Base-by-base conservation (phyloP, 306 rosid genomes). In the Cicer judaicum region DNA sequence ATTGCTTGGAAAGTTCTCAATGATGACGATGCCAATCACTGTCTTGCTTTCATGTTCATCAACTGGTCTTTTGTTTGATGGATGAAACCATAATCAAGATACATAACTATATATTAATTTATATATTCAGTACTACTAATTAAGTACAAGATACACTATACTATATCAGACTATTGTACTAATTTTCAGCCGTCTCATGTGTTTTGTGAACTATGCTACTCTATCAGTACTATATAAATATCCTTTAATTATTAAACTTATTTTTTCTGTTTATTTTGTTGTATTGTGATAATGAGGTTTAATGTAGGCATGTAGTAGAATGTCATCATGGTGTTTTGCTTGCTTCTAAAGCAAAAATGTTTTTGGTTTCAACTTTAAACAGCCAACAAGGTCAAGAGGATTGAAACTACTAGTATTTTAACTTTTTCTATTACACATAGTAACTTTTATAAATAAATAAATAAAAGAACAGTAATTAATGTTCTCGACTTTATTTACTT, bases 1-100 rank as follows among this genome's bases (percentile, higher is more conserved):
- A 68, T 90, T 21, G 94, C 97, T 1, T 95, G 99, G 99, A 95
- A 95, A 85, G 98, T 95, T 75, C 88, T 92, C 0, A 81, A 86
- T 34, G 98, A 95, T 6, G 97, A 95, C 11, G 97, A 92, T 59
- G 86, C 97, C 61, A 92, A 92, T 80, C 99, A 95, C 83, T 95
- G 98, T 75, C 82, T 95, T 65, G 98, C 98, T 2, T 85, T 95
- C 84, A 90, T 92, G 96, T 95, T 95, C 80, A 42, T 89, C 68
- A 95, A 89, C 81, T 95, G 99, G 99, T 92, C 99, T 80, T 95
- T 95, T 78, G 88, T 89, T 77, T 90, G 86, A 92, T 47, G 77
- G 40, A 0, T 9, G 70, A 61, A 12, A 74, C 66, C 21, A 74
- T 52, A 13, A 8, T 60, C 7, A 57, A 43, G 59, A 74, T 52